These are phyloP conservation scores for Chrysopogon serrulatus DNA, from an alignment of 176 grass and related monocot species.

Conservation along the genomic window DNA sequence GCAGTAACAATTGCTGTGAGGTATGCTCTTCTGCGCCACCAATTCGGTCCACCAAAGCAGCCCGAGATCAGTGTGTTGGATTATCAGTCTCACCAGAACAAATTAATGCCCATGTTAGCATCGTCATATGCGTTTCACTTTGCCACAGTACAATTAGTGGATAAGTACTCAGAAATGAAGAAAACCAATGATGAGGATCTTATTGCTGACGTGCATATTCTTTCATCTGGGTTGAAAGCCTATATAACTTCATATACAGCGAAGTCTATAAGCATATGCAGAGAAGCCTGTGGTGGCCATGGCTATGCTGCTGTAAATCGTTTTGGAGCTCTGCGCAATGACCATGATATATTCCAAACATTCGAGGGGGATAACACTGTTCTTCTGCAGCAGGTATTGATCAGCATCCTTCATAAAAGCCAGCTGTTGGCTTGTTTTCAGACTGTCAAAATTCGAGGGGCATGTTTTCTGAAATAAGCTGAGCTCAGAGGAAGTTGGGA, in stretches of 20 bases:
- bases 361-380: conserved; percentile 99
- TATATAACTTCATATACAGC: conserved; percentile 97
- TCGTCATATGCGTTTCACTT: conserved; percentile 92
- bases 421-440: not conserved
- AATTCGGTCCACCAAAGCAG: conserved; percentile 85
- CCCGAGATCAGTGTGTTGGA: conserved; percentile 91
- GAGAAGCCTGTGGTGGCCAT: conserved; percentile 93
- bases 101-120: conserved; percentile 93
- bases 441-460: not conserved
- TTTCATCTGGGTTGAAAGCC: conserved; percentile 91
- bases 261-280: conserved; percentile 80
- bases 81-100: conserved; percentile 96
- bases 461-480: not conserved
- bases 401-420: not conserved
- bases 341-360: conserved; percentile 99
- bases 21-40: conserved; percentile 89
- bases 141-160: conserved; percentile 59
- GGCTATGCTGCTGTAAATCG: conserved; percentile 97
- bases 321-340: conserved; percentile 80
- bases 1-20: conserved; percentile 79
- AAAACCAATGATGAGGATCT: conserved; percentile 74
- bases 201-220: conserved; percentile 77
- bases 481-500: not conserved
- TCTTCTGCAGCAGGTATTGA: conserved; percentile 87
- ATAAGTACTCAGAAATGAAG: conserved; percentile 89